Evolutionary conservation across 306 rosid species (phyloP).

Genomic region (Prunus mira): DNA sequence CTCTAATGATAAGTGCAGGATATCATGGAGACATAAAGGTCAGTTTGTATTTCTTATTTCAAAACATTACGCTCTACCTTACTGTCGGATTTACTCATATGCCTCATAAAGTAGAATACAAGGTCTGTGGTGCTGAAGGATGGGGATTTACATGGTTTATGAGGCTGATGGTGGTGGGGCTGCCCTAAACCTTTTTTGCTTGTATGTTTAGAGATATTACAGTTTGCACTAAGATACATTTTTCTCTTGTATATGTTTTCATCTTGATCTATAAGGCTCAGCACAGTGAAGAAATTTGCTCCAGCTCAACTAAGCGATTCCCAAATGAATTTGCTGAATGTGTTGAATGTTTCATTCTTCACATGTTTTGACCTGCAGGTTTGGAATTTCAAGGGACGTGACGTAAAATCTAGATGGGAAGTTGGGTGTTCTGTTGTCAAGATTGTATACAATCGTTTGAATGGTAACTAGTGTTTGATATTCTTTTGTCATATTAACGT

Average conservation of each 20-base stretch:
- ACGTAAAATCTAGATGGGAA: conserved; percentile 72
- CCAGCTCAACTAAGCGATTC: background rate
- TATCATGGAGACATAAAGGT: conserved; percentile 93
- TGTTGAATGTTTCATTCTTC: conserved; percentile 16
- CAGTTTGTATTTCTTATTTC: conserved; percentile 11
- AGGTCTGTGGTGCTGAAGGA: background rate
- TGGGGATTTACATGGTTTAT: background rate
- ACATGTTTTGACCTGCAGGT: conserved; percentile 45
- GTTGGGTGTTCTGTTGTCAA: conserved; percentile 63
- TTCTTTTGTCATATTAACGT: background rate
- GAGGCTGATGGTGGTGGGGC: background rate
- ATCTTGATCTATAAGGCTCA: background rate
- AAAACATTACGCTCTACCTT: background rate
- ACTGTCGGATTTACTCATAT: background rate
- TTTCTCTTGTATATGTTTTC: background rate
- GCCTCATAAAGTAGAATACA: background rate
- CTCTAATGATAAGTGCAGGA: conserved; percentile 87
- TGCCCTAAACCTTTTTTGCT: background rate
- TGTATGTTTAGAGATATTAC: background rate
- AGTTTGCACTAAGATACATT: background rate
- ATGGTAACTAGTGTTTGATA: conserved; percentile 45
- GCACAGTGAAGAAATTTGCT: background rate
- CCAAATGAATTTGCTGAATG: background rate
- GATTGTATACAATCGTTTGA: conserved; percentile 78
- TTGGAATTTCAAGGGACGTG: conserved; percentile 82